These are phyloP conservation scores for Fistulinella prunicolor DNA, from an alignment of 768 basidiomycete species.

Conservation along the genomic window DNA sequence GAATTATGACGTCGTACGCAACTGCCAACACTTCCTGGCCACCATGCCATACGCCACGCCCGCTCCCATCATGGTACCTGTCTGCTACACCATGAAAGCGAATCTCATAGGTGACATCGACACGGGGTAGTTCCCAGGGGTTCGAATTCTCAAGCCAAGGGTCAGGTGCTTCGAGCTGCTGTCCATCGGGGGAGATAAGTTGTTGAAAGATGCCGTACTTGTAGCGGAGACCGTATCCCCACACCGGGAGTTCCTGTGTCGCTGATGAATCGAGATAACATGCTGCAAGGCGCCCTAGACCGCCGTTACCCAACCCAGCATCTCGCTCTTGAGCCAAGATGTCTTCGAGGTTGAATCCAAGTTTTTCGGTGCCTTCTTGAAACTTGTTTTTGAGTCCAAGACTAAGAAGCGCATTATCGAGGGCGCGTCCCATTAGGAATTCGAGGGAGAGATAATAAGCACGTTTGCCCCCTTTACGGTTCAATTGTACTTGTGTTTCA, in stretches of 20 bases:
- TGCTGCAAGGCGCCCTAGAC: constrained; percentile 92
- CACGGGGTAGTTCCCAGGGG: constrained; percentile 83
- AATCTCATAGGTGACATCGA: constrained; percentile 82
- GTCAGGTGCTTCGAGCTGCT: constrained; percentile 88
- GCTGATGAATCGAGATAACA: constrained; percentile 96
- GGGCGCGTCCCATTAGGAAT: constrained; percentile 82
- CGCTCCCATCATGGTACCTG: constrained; percentile 53
- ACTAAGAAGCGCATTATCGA: constrained; percentile 84
- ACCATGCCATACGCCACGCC: constrained; percentile 73
- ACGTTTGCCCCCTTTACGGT: constrained; percentile 81
- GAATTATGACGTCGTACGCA: constrained; percentile 94
- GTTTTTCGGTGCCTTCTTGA: constrained; percentile 58
- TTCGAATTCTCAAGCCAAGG: constrained; percentile 89
- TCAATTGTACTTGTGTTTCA: constrained; percentile 70
- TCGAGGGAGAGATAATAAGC: constrained; percentile 97
- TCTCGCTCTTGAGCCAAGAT: constrained; percentile 88
- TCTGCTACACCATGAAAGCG: constrained; percentile 89
- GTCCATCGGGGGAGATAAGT: constrained; percentile 79
- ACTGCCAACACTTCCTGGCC: constrained; percentile 93
- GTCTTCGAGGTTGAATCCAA: constrained; percentile 91
- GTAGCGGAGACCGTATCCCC: constrained; percentile 94
- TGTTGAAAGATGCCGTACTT: constrained; percentile 96
- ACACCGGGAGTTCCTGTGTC: constrained; percentile 86
- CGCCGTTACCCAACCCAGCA: constrained; percentile 93
- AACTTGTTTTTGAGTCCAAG: constrained; percentile 81